These are phyloP conservation scores for Kodamaea ohmeri DNA, from an alignment of 1,139 yeast genomes.

Conservation along the genomic window DNA sequence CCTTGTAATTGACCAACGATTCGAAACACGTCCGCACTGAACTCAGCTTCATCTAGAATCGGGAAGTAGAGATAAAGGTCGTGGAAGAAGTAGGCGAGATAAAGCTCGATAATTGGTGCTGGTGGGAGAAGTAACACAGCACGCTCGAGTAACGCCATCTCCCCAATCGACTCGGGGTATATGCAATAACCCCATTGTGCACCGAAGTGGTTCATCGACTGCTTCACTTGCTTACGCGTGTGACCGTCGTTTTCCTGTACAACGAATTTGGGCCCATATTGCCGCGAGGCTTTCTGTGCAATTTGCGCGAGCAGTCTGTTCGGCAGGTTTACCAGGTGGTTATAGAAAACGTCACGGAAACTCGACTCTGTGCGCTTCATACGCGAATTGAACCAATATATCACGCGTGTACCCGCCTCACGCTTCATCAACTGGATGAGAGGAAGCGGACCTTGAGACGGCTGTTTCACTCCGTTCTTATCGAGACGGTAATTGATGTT, in stretches of 20 bases:
- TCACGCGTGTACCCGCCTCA: conserved; percentile 19
- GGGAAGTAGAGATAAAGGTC: conserved; percentile 14
- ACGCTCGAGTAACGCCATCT: conserved; percentile 9
- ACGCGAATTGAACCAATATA: conserved; percentile 15
- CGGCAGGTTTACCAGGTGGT: conserved; percentile 8
- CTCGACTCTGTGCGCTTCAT: conserved; percentile 6
- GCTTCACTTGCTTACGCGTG: conserved; percentile 14
- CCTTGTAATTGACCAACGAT: conserved; percentile 8
- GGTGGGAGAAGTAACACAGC: conserved; percentile 11
- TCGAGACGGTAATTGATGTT: conserved; percentile 14
- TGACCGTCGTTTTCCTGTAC: conserved; percentile 16
- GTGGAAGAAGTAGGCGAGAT: conserved; percentile 13
- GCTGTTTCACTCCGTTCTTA: conserved; percentile 6
- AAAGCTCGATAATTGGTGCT: conserved; percentile 7
- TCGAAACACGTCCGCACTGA: conserved; percentile 12
- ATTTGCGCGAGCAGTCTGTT: conserved; percentile 6
- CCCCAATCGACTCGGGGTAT: not conserved
- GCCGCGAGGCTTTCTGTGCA: conserved; percentile 11
- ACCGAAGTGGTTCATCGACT: conserved; percentile 12
- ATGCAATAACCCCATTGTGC: conserved; percentile 5
- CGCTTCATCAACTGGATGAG: conserved; percentile 18
- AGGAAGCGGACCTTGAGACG: conserved; percentile 14
- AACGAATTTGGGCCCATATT: conserved; percentile 14
- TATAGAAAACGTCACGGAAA: conserved; percentile 12
- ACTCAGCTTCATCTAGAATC: conserved; percentile 14